These are phyloP conservation scores for Geosmithia morbida DNA, from an alignment of 2,329 filamentous ascomycete species.

Conservation along the genomic window DNA sequence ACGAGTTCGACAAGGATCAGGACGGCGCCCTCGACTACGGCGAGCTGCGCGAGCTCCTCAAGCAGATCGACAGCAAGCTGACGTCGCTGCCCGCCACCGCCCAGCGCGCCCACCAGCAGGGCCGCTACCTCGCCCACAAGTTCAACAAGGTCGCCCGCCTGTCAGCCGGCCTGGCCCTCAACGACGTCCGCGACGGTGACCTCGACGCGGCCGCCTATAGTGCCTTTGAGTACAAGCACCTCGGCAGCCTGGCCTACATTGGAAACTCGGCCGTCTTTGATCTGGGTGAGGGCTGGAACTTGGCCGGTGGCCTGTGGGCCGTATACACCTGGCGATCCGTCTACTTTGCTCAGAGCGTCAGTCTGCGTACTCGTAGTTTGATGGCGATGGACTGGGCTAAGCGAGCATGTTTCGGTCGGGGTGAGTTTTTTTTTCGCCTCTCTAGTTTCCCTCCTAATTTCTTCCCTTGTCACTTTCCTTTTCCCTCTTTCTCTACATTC, in stretches of 20 bases:
- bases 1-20: slow-evolving; percentile 83
- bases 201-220: slow-evolving; percentile 86
- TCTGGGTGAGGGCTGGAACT: slow-evolving; percentile 58
- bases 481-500: no score
- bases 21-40: slow-evolving; percentile 88
- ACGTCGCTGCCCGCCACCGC: slow-evolving; percentile 91
- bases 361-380: slow-evolving; percentile 72
- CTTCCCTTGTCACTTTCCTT: not conserved
- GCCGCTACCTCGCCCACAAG: slow-evolving; percentile 81
- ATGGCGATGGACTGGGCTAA: slow-evolving; percentile 99
- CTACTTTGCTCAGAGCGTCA: slow-evolving; percentile 96
- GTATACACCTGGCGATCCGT: slow-evolving; percentile 94
- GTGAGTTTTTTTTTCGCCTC: slow-evolving; percentile 34
- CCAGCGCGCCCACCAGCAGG: slow-evolving; percentile 92
- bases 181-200: slow-evolving; percentile 78
- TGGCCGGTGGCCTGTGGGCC: slow-evolving; percentile 75
- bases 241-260: slow-evolving; percentile 86
- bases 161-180: slow-evolving; percentile 59
- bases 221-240: slow-evolving; percentile 85
- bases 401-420: slow-evolving; percentile 85
- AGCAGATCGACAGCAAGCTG: slow-evolving; percentile 87
- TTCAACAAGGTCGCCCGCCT: slow-evolving; percentile 81
- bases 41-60: slow-evolving; percentile 76
- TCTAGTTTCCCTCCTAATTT: slow-evolving; percentile 18
- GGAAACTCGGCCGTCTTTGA: slow-evolving; percentile 96